A percentile compares a stretch with the other conserved stretches of the same genome.
Conservation (phyloP, 2,329 filamentous ascomycete genomes). For the Xylaria sp. region DNA sequence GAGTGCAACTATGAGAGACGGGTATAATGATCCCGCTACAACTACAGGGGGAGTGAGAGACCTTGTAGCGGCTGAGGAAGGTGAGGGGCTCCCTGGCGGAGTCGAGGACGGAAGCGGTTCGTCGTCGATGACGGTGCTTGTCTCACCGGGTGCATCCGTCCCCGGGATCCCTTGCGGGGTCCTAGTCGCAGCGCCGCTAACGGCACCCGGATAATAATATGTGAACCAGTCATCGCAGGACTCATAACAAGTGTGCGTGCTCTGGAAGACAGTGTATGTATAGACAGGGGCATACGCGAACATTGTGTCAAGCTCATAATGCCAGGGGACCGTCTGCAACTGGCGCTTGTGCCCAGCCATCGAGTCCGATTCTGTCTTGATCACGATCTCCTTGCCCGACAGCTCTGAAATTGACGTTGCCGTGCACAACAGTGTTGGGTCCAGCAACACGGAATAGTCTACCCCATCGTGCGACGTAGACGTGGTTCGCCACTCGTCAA, state of each 20-base stretch:
- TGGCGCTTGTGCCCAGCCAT: slow-evolving; percentile 29
- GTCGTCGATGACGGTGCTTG: too few species aligned
- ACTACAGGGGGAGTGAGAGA: too few species aligned
- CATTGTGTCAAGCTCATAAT: slow-evolving; percentile 27
- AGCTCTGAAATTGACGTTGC: slow-evolving; percentile 26
- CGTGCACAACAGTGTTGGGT: slow-evolving; percentile 20
- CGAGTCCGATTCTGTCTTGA: slow-evolving; percentile 22
- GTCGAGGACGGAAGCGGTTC: too few species aligned
- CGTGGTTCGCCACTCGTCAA: slow-evolving; percentile 2
- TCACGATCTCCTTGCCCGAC: slow-evolving; percentile 25
- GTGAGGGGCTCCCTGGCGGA: too few species aligned
- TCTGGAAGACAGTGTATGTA: slow-evolving; percentile 27
- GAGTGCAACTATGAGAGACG: too few species aligned
- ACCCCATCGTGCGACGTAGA: slow-evolving; percentile 23
- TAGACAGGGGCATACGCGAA: slow-evolving; percentile 7
- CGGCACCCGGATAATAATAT: too few species aligned
- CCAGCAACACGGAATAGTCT: slow-evolving; percentile 16
- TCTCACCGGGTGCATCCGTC: too few species aligned
- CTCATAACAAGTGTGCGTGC: slow-evolving; percentile 32
- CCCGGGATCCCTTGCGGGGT: too few species aligned
- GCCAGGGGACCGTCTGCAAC: slow-evolving; percentile 20
- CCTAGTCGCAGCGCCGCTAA: too few species aligned
- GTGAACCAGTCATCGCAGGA: slow-evolving; percentile 25
- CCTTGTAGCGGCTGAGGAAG: too few species aligned
- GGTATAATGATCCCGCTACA: too few species aligned